Percentiles rank a stretch among this genome's conserved stretches.
Conservation (phyloP, 1,284 basidiomycete species). For the Papiliotrema fonsecae region DNA sequence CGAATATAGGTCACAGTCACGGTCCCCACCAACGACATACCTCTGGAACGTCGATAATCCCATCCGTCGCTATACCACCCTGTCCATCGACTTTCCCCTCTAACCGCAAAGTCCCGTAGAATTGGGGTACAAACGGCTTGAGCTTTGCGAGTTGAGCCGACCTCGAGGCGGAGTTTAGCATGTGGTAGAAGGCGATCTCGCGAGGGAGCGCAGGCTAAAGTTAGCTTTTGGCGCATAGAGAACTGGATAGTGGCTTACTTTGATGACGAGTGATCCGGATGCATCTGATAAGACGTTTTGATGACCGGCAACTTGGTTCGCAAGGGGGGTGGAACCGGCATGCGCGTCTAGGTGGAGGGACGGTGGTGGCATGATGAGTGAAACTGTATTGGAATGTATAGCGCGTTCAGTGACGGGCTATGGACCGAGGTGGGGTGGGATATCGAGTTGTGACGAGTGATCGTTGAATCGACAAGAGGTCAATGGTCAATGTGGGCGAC, state of each 20-base stretch:
- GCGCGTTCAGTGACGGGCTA: not conserved
- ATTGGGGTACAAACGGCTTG: conserved; percentile 61
- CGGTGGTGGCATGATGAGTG: conserved; percentile 10
- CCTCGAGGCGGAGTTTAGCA: conserved; percentile 49
- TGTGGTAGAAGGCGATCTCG: conserved; percentile 78
- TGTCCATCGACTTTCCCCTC: conserved; percentile 56
- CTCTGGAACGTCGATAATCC: conserved; percentile 13
- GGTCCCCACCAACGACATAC: not conserved
- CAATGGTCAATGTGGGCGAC: too few species aligned
- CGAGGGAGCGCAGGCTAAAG: conserved; percentile 61
- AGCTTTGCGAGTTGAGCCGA: conserved; percentile 26
- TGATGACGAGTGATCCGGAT: conserved; percentile 77
- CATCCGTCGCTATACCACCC: conserved; percentile 26
- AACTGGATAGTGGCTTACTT: conserved; percentile 45
- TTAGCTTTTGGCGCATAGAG: not conserved
- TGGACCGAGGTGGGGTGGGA: conserved; percentile 4
- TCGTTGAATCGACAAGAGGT: not conserved
- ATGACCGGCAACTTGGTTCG: conserved; percentile 82
- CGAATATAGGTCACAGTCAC: not conserved
- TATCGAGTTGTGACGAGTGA: conserved; percentile 5
- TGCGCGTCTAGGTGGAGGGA: conserved; percentile 6
- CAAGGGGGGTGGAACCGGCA: conserved; percentile 42
- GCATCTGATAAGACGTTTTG: conserved; percentile 66
- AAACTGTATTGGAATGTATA: not conserved
- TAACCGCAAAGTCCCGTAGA: conserved; percentile 68